Evolutionary conservation across 2,329 filamentous ascomycete species (phyloP), one percentile per base, ranked within the genome.

Genomic region (Xenosphaeropsis pyriputrescens): DNA sequence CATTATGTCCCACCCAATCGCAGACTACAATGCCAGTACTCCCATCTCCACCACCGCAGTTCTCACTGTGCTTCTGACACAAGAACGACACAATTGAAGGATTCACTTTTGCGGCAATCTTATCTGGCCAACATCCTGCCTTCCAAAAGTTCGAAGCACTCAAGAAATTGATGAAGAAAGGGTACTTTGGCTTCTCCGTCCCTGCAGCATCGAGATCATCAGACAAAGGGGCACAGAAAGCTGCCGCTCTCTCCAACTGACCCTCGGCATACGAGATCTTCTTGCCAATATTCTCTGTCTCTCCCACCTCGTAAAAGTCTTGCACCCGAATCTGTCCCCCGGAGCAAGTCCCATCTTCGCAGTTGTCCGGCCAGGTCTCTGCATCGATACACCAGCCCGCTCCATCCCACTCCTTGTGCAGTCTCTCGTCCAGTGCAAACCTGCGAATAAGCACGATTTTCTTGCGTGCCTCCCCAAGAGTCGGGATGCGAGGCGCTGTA

Each of bases 101-200:
- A 62, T 96, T 96, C 35, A 94, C 69, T 61, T 82, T 85, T 15
- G 75, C 79, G 1, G 91, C 89, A 55, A 98, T 85, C 52, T 74
- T 79, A 58, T 94, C 88, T 0, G 91, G 91, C 91, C 91, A 98
- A 58, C 86, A 94, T 39, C 74, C 76, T 1, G 79, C 67, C 46
- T 85, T 88, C 77, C 89, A 96, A 64, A 96, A 96, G 62, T 95
- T 95, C 57, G 81, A 89, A 1, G 80, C 91, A 47, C 72, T 85
- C 44, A 95, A 58, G 55, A 95, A 96, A 58, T 96, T 98, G 58
- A 96, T 64, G 50, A 82, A 93, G 47, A 95, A 70, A 1, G 85
- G 85, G 18, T 51, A 46, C 16, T 47, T 47, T 5, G 47, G 44
- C 3, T 41, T 39, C 31, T 48, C 45, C 12, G 35, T 38, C 13